phyloP scores from a whole-genome alignment of 345 rosid genomes.

The Eucalyptus camaldulensis region DNA sequence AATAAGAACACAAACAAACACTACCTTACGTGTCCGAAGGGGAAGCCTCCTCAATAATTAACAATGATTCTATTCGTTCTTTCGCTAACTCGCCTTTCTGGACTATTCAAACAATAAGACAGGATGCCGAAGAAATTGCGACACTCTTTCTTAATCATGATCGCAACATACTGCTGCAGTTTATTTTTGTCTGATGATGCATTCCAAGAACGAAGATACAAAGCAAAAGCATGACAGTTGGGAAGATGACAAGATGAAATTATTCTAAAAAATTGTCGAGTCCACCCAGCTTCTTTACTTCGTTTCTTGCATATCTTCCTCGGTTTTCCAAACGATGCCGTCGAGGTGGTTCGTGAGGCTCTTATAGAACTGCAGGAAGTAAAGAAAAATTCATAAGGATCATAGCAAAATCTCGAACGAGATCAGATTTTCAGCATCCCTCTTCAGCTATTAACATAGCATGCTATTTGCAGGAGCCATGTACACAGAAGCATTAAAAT shows the following conservation, averaged over 20 bases:
- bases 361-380: conserved; percentile 2
- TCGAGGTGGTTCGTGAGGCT: conserved; percentile 4
- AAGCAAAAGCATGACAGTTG: background rate
- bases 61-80: background rate
- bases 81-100: background rate
- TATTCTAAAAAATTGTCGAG: background rate
- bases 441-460: background rate
- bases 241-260: background rate
- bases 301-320: conserved; percentile 4
- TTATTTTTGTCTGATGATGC: background rate
- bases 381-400: background rate
- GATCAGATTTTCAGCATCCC: background rate
- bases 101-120: background rate
- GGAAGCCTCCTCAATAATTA: background rate
- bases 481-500: background rate
- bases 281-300: background rate
- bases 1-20: no score
- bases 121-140: background rate
- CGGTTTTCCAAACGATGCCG: conserved; percentile 6
- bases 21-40: background rate
- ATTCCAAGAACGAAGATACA: background rate
- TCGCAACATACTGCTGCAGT: background rate
- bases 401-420: background rate
- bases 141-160: background rate
- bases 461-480: background rate